Conservation (phyloP, 176 grass and related monocot species). For the Puya raimondii region DNA sequence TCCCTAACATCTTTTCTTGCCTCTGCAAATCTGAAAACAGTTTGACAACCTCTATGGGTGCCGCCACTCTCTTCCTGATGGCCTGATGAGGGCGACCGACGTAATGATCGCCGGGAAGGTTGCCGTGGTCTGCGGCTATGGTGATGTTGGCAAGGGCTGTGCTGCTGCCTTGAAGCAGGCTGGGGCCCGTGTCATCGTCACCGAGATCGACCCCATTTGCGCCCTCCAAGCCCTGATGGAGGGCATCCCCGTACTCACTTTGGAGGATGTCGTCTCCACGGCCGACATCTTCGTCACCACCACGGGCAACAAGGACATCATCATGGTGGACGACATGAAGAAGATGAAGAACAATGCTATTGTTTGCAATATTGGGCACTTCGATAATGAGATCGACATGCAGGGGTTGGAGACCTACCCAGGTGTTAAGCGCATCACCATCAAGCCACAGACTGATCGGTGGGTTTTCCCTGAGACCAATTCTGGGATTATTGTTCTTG, state of each 20-base stretch:
- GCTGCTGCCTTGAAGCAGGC: slow-evolving; percentile 84
- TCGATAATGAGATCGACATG: slow-evolving; percentile 99
- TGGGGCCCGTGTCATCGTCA: slow-evolving; percentile 92
- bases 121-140: slow-evolving; percentile 78
- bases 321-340: slow-evolving; percentile 98
- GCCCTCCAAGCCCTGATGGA: slow-evolving; percentile 97
- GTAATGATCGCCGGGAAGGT: slow-evolving; percentile 99
- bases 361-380: slow-evolving; percentile 98
- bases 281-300: slow-evolving; percentile 96
- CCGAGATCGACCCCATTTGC: slow-evolving; percentile 97
- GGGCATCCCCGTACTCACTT: slow-evolving; percentile 69
- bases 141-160: slow-evolving; percentile 96
- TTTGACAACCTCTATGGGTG: slow-evolving; percentile 96
- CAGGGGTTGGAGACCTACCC: slow-evolving; percentile 74
- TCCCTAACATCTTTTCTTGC: background rate
- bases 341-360: slow-evolving; percentile 99
- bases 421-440: slow-evolving; percentile 89
- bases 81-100: slow-evolving; percentile 93
- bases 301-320: slow-evolving; percentile 96
- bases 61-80: slow-evolving; percentile 97
- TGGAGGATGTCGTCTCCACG: slow-evolving; percentile 69
- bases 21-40: slow-evolving; percentile 22
- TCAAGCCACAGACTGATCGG: slow-evolving; percentile 97
- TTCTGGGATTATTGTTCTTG: slow-evolving; percentile 76
- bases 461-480: slow-evolving; percentile 98